Evolutionary conservation across 148 eudicot species (phyloP), one percentile per base, ranked within the genome.

Genomic region (Selenicereus undatus): DNA sequence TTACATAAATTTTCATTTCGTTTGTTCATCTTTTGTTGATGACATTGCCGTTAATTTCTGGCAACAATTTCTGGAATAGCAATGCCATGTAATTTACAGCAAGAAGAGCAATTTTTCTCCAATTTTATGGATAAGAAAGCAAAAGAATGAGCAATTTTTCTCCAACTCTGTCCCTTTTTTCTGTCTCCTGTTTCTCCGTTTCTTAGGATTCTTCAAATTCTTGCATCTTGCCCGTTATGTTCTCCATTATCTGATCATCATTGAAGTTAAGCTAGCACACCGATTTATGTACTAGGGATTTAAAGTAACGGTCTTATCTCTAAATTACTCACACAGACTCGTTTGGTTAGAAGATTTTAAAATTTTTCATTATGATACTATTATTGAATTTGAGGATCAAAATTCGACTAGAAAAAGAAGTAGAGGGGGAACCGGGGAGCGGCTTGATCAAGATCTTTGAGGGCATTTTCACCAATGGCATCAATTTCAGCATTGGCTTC

Each of bases 401-500:
- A 85, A 10, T 27, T 45, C 3, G 58, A 52, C 35, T 26, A 22
- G 29, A 43, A 27, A 79, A 54, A 76, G 39, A 54, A 45, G 30
- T 18, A 11, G 64, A 58, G 71, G 91, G 91, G 77, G 71, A 94
- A 94, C 93, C 93, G 84, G 71, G 96, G 82, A 77, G 93, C 88
- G 88, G 97, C 91, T 86, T 93, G 91, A 70, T 92, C 96, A 26
- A 93, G 94, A 77, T 88, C 97, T 82, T 80, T 88, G 69, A 91
- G 90, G 12, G 97, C 97, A 56, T 86, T 76, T 83, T 95, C 97
- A 6, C 94, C 97, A 10, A 95, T 89, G 73, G 88, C 90, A 48
- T 93, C 94, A 18, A 93, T 79, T 82, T 95, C 97, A 1, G 89
- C 88, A 76, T 80, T 90, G 86, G 98, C 95, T 81, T 95, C 96